Evolutionary conservation across 2,329 filamentous ascomycete species (phyloP), one percentile per base, ranked within the genome.

Genomic region (Trichophaea hybrida): DNA sequence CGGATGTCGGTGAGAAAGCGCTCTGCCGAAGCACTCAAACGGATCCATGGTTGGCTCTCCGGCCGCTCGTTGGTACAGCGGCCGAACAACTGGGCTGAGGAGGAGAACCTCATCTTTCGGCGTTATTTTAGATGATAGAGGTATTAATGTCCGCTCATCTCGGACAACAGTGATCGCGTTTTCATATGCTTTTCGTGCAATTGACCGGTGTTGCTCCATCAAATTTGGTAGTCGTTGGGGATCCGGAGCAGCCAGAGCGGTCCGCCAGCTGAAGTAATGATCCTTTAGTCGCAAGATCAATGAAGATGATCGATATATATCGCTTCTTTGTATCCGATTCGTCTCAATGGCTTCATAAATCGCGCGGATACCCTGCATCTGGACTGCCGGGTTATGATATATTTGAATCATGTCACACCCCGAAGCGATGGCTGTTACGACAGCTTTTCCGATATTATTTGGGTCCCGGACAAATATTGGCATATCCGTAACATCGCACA

Each of bases 371-470:
- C 59, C 63, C 51, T 61, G 55, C 17, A 31, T 50, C 44, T 66
- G 64, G 10, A 57, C 59, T 54, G 61, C 59, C 12, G 44, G 48
- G 32, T 60, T 61, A 24, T 54, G 61, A 12, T 62, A 55, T 43
- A 66, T 61, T 65, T 93, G 81, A 4, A 96, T 82, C 57, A 97
- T 76, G 71, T 98, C 93, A 70, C 93, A 97, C 12, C 93, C 93
- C 35, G 93, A 91, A 71, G 95, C 93, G 55, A 96, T 87, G 2
- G 93, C 93, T 89, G 96, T 96, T 67, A 97, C 88, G 0, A 91
- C 95, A 10, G 93, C 93, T 44, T 93, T 91, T 66, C 91, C 89
- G 15, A 98, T 58, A 7, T 57, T 48, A n/a, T 64, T 61, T 33
- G 64, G 59, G 31, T 53, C 50, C 50, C 59, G 55, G 12, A 44